Evolutionary conservation across 2,329 filamentous ascomycete genomes (phyloP), one percentile per base, ranked within the genome.

Genomic region (Raffaelea arxii): DNA sequence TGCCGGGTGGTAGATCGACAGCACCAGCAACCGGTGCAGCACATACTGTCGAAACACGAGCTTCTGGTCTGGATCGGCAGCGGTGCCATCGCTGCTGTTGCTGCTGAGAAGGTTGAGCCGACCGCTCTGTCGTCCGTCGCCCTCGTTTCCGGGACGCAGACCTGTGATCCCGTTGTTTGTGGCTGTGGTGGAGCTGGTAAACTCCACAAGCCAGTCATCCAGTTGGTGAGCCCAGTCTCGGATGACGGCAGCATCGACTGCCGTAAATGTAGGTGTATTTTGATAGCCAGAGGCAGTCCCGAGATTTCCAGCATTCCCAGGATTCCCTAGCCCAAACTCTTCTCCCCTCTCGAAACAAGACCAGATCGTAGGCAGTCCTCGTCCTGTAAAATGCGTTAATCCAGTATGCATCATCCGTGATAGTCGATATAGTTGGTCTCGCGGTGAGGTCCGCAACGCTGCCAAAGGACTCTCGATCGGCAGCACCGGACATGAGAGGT

Each of bases 151-250:
- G n/a, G 27, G 10, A 32, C 27, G 9, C 27, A 16, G 27, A 16
- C 27, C 37, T 7, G 14, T 22, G 22, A 12, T 12, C 24, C 40
- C 35, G 4, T 36, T 18, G 32, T 18, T 16, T 16, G 16, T 16
- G 9, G 27, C 27, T 16, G 23, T 32, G 4, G 39, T 3, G n/a
- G 16, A 10, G 43, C 38, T 39, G 23, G 37, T 51, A 25, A 53
- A 53, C 27, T 51, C 46, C 14, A 51, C 45, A 14, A 51, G 45
- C 51, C 51, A 53, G 32, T 40, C 45, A 38, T 53, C 51, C 6
- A 53, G 49, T 41, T 53, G 51, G 10, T 42, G 51, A 2, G 51
- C 51, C 51, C 51, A 53, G 49, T 53, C 51, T 19, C 51, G 49
- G 11, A 53, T 48, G 10, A 53, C 47, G 12, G 51, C 51, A 2